Evolutionary conservation across 257 asterid genomes (phyloP).

Genomic region (Scutellaria baicalensis): DNA sequence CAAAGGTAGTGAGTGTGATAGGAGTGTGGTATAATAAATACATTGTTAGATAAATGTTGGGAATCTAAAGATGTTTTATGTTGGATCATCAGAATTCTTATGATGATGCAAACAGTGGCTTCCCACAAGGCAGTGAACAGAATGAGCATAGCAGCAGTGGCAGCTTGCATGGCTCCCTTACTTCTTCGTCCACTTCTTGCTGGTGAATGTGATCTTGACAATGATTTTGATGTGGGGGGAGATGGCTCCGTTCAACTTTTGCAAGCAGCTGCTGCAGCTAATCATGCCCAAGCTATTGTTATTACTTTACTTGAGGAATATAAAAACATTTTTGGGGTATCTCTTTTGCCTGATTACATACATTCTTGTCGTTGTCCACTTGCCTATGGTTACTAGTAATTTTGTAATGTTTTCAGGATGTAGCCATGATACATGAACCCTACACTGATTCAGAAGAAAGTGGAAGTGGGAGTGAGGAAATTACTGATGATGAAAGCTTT

Average conservation of each 20-base stretch:
- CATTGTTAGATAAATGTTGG: background rate
- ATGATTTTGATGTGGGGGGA: slow-evolving; percentile 65
- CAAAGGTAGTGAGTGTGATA: slow-evolving; percentile 50
- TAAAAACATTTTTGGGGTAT: slow-evolving; percentile 82
- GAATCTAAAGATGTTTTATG: background rate
- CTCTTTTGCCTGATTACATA: slow-evolving; percentile 10
- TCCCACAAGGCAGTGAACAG: slow-evolving; percentile 68
- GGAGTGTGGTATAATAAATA: too few relatives aligned
- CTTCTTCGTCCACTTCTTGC: slow-evolving; percentile 97
- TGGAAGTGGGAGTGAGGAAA: slow-evolving; percentile 82
- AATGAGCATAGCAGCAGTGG: slow-evolving; percentile 97
- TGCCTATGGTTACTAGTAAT: background rate
- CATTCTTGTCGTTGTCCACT: background rate
- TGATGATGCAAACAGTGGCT: slow-evolving; percentile 88
- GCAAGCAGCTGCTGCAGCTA: slow-evolving; percentile 99
- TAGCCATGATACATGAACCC: slow-evolving; percentile 61
- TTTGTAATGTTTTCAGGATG: slow-evolving; percentile 46
- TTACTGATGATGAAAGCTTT: slow-evolving; percentile 49
- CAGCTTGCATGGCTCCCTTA: slow-evolving; percentile 99
- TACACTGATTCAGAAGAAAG: slow-evolving; percentile 90
- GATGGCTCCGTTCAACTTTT: slow-evolving; percentile 87
- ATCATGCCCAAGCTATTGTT: slow-evolving; percentile 97
- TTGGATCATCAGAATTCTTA: slow-evolving; percentile 62
- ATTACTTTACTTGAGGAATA: slow-evolving; percentile 94
- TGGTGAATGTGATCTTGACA: slow-evolving; percentile 90